phyloP scores from a whole-genome alignment of 768 basidiomycete genomes.

The Lyophyllum atratum region DNA sequence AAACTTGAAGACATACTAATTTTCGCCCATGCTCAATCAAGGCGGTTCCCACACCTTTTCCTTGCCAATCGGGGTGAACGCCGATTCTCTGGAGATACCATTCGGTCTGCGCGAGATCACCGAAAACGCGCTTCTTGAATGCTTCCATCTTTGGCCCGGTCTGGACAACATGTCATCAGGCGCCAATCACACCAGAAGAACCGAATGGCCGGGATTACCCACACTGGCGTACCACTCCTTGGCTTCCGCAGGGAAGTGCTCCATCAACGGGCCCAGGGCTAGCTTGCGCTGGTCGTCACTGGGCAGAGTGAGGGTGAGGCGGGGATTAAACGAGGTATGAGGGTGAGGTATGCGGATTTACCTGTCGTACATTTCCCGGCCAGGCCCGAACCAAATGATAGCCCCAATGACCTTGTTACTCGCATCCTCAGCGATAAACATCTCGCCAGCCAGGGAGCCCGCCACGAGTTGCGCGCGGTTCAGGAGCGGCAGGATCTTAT shows the following conservation, averaged over 20 bases:
- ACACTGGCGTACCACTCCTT: conserved; percentile 8
- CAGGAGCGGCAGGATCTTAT: conserved; percentile 1
- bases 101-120: conserved; percentile 3
- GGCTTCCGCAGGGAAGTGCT: background rate
- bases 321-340: background rate
- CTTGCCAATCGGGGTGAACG: conserved; percentile 8
- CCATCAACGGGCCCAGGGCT: conserved; percentile 4
- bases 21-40: conserved; percentile 6
- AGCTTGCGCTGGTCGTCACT: conserved; percentile 12
- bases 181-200: background rate
- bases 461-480: conserved; percentile 7
- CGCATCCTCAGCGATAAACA: conserved; percentile 10
- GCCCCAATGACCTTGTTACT: conserved; percentile 6
- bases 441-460: conserved; percentile 2
- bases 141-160: conserved; percentile 1
- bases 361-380: conserved; percentile 9
- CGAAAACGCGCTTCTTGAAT: conserved; percentile 9
- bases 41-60: conserved; percentile 10
- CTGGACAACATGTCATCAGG: background rate
- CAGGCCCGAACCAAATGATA: conserved; percentile 7
- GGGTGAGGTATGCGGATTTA: background rate
- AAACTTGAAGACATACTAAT: background rate
- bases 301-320: background rate
- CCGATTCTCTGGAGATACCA: conserved; percentile 11
- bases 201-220: background rate